Percentiles rank a stretch among this genome's conserved stretches.
These are phyloP conservation scores for Teunomyces atbi DNA, from an alignment of 805 yeast species.

Conservation along the genomic window DNA sequence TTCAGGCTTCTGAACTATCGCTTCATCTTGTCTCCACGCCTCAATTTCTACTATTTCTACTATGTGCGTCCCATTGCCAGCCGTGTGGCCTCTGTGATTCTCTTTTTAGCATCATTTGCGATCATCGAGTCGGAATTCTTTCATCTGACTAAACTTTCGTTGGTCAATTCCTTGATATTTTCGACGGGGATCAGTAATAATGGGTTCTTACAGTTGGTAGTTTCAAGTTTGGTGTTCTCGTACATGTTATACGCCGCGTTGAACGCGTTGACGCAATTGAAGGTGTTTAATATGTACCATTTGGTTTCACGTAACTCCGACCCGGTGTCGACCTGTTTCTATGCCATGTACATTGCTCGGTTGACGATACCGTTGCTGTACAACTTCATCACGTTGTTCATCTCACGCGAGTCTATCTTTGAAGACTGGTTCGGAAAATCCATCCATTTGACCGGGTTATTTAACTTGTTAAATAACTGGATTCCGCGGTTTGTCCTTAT, in stretches of 20 bases:
- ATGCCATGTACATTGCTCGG: constrained; percentile 77
- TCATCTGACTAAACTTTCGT: constrained; percentile 64
- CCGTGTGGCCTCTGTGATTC: constrained; percentile 40
- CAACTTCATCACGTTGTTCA: constrained; percentile 68
- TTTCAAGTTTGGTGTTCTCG: constrained; percentile 44
- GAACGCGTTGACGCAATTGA: constrained; percentile 62
- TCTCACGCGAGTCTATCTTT: constrained; percentile 52
- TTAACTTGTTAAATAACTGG: constrained; percentile 67
- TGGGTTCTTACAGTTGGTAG: constrained; percentile 33
- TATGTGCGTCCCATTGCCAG: constrained; percentile 46
- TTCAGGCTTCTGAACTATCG: constrained; percentile 20
- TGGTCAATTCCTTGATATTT: constrained; percentile 51
- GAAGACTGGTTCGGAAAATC: constrained; percentile 74
- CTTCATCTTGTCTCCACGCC: constrained; percentile 34
- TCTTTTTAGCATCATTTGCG: constrained; percentile 47
- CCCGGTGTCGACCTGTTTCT: constrained; percentile 72
- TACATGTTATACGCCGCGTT: constrained; percentile 72
- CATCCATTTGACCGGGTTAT: constrained; percentile 71
- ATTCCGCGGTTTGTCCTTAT: constrained; percentile 72
- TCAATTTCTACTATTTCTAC: constrained; percentile 41
- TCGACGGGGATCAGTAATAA: constrained; percentile 25
- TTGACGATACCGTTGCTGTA: constrained; percentile 79
- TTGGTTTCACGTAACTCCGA: constrained; percentile 70
- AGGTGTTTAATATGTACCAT: constrained; percentile 74
- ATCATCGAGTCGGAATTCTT: constrained; percentile 73